Percentiles rank a stretch among this genome's conserved stretches.
Evolutionary conservation across 169 alveolate species (phyloP).

Genomic region (Plasmodium inui): DNA sequence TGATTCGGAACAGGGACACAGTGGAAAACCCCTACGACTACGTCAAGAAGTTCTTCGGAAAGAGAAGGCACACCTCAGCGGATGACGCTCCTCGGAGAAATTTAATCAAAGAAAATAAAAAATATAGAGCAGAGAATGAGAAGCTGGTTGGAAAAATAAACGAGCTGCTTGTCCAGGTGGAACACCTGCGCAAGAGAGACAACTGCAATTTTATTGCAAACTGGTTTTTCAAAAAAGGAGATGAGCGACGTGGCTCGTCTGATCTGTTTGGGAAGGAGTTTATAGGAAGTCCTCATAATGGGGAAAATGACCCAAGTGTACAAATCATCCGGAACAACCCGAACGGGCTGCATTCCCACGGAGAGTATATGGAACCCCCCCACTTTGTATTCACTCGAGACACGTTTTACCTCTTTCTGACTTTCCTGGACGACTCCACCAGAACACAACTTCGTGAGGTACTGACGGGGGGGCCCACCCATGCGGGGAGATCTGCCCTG

Average conservation of each 20-base stretch:
- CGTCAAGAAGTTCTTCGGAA: conserved; percentile 25
- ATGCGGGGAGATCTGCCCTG: not conserved
- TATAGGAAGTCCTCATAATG: not conserved
- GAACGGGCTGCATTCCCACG: not conserved
- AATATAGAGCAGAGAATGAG: conserved; percentile 39
- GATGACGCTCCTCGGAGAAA: not conserved
- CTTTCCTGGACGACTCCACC: not conserved
- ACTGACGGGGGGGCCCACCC: not conserved
- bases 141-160: conserved; percentile 40
- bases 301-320: not conserved
- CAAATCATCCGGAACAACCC: not conserved
- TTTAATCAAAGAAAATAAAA: conserved; percentile 42
- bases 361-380: not conserved
- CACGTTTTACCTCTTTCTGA: conserved; percentile 38
- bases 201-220: conserved; percentile 6
- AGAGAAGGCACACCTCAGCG: not conserved
- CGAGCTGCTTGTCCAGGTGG: conserved; percentile 26
- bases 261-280: not conserved
- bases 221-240: conserved; percentile 26
- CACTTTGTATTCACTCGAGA: conserved; percentile 36
- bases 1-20: conserved; percentile 37
- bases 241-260: not conserved
- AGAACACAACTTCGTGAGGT: conserved; percentile 14
- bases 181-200: conserved; percentile 20
- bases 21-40: conserved; percentile 50